Evolutionary conservation across 495 filamentous ascomycete species (phyloP).

Genomic region (Penicillium riverlandense): DNA sequence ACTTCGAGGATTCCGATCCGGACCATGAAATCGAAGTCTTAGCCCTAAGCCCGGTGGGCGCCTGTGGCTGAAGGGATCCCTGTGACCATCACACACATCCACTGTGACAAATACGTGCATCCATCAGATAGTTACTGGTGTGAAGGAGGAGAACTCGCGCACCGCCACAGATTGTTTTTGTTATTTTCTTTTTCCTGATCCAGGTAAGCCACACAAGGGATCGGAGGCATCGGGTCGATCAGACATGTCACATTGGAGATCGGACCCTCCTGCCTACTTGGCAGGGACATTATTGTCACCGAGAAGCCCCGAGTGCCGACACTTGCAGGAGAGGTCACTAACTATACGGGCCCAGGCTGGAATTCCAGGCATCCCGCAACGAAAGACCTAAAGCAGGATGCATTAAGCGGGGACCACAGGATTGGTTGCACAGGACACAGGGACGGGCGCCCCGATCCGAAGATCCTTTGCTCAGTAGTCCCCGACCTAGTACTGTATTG

Average conservation of each 20-base stretch:
- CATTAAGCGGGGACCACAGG: constrained; percentile 2
- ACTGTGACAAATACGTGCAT: constrained; percentile 12
- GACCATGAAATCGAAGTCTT: constrained; percentile 16
- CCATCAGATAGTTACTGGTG: neutral
- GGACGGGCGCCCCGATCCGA: constrained; percentile 2
- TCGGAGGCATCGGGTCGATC: neutral
- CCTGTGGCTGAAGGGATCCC: neutral
- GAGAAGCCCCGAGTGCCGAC: constrained; percentile 10
- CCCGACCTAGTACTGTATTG: no score
- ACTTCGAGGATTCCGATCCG: constrained; percentile 16
- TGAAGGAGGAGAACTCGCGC: neutral
- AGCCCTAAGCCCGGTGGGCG: constrained; percentile 3
- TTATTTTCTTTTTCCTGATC: neutral
- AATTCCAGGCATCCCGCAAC: no score
- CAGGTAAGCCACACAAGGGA: constrained; percentile 11
- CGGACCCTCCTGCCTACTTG: neutral
- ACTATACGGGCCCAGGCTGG: no score
- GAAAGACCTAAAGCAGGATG: neutral
- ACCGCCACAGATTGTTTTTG: constrained; percentile 1
- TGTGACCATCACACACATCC: constrained; percentile 1
- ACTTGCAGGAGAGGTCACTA: neutral
- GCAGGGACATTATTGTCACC: constrained; percentile 1
- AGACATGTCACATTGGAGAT: constrained; percentile 13
- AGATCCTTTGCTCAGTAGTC: constrained; percentile 3
- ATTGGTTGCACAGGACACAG: neutral